Evolutionary conservation across 2,329 filamentous ascomycete genomes (phyloP), one percentile per base, ranked within the genome.

Genomic region (Microsporum ferrugineum): DNA sequence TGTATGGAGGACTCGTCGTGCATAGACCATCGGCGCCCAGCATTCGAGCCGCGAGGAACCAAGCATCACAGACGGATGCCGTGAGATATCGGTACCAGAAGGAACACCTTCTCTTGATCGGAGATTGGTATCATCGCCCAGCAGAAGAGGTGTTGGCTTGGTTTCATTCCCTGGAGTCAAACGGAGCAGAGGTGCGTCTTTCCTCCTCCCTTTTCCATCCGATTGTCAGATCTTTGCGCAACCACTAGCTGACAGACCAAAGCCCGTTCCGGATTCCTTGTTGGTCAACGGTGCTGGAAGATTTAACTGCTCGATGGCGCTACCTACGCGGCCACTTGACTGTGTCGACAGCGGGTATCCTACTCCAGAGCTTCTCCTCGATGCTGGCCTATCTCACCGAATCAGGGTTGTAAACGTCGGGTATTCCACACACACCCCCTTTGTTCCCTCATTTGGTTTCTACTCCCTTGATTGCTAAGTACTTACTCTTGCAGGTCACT

Each of bases 201-300:
- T 10, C 27, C 29, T 27, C 2, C 8, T 27, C 62, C 6, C 31
- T 5, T 12, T 17, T 45, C 27, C 12, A 29, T 27, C 10, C 7
- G 2, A 49, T 10, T 34, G 39, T 1, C 17, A 41, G 6, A n/a
- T 41, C 12, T 41, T 5, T 41, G 5, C 39, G 17, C 17, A 23
- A 23, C 14, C 8, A n/a, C 38, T 17, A 23, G 8, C 43, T 59
- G 57, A 33, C 36, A 6, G 4, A 17, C 12, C 12, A 12, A 57
- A 80, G 76, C 79, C 78, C 2, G 75, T 77, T 6, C 79, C 79
- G 1, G 77, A 79, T 59, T 79, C 77, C 0, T 63, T 81, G 1
- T 63, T 81, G 0, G 66, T 81, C 33, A 80, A 81, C 63, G 79
- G 78, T 23, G 66, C 65, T 3, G 79, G 79, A 1, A 63, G 64